Percentiles rank a stretch among this genome's conserved stretches.
Conservation (phyloP, 1,284 basidiomycete species). For the Meira miltonrushii region DNA sequence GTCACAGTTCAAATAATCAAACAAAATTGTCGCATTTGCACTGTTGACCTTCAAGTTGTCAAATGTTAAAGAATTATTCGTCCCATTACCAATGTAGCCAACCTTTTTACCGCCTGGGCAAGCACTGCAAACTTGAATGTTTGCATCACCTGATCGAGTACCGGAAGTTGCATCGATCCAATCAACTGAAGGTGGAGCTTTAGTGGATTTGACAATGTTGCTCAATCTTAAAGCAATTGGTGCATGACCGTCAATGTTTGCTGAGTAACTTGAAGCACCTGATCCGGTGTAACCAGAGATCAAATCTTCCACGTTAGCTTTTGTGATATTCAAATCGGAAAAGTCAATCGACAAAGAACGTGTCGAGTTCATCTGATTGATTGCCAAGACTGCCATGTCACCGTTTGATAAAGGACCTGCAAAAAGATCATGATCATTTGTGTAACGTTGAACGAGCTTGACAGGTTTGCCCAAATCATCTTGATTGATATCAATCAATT, state of each 20-base stretch:
- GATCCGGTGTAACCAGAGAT: conserved; percentile 15
- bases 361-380: conserved; percentile 19
- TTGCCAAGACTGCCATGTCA: conserved; percentile 24
- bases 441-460: conserved; percentile 26
- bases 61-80: conserved; percentile 16
- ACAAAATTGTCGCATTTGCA: conserved; percentile 17
- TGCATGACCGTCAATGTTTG: conserved; percentile 22
- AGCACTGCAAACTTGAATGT: conserved; percentile 17
- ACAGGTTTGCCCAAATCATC: conserved; percentile 34
- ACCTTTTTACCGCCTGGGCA: conserved; percentile 25
- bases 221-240: conserved; percentile 20
- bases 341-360: conserved; percentile 22
- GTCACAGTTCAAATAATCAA: conserved; percentile 34
- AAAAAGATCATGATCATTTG: conserved; percentile 23
- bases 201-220: conserved; percentile 17
- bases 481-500: conserved; percentile 39
- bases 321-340: conserved; percentile 19
- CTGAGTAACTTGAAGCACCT: conserved; percentile 12
- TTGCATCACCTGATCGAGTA: conserved; percentile 9
- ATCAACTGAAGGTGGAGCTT: conserved; percentile 10
- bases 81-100: conserved; percentile 19
- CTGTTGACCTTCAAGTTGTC: conserved; percentile 11
- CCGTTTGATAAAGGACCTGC: conserved; percentile 26
- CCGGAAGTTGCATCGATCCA: conserved; percentile 21
- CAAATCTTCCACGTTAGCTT: conserved; percentile 25